These are phyloP conservation scores for Chlamydomonas sp. DNA, from an alignment of 139 green algal genomes.

Conservation along the genomic window DNA sequence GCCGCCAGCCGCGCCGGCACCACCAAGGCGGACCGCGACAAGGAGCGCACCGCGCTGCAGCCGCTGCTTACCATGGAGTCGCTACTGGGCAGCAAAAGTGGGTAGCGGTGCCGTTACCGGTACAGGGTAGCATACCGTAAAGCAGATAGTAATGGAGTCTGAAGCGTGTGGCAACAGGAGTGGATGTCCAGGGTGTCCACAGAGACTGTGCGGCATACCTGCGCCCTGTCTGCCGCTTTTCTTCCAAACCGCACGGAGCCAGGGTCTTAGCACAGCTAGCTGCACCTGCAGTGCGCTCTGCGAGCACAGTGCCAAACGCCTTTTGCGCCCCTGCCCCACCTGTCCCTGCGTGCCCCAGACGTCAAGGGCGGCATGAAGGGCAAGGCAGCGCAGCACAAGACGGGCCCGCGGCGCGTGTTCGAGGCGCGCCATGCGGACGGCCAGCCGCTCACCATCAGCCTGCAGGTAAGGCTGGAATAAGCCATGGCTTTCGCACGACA, in stretches of 20 bases:
- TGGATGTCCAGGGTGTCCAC: too few relatives aligned
- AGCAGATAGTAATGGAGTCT: too few relatives aligned
- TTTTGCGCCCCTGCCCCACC: not conserved
- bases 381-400: conserved; percentile 26
- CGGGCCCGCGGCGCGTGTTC: conserved; percentile 10
- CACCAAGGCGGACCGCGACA: not conserved
- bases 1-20: not conserved
- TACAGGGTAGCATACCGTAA: too few relatives aligned
- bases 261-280: not conserved
- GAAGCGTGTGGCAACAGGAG: too few relatives aligned
- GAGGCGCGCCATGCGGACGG: conserved; percentile 40
- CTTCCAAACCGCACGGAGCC: too few relatives aligned
- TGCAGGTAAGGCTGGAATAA: conserved; percentile 31
- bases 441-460: conserved; percentile 26
- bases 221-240: too few relatives aligned
- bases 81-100: conserved; percentile 22
- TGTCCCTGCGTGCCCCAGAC: not conserved
- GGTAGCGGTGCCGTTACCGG: not conserved
- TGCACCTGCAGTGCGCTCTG: not conserved
- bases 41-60: too few relatives aligned
- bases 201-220: too few relatives aligned
- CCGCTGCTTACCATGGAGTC: conserved; percentile 12
- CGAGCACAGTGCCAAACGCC: not conserved
- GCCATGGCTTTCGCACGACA: not conserved
- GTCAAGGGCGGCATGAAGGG: conserved; percentile 50